Base-by-base conservation (phyloP, 2,329 filamentous ascomycete species). In the Macrophomina phaseolina region DNA sequence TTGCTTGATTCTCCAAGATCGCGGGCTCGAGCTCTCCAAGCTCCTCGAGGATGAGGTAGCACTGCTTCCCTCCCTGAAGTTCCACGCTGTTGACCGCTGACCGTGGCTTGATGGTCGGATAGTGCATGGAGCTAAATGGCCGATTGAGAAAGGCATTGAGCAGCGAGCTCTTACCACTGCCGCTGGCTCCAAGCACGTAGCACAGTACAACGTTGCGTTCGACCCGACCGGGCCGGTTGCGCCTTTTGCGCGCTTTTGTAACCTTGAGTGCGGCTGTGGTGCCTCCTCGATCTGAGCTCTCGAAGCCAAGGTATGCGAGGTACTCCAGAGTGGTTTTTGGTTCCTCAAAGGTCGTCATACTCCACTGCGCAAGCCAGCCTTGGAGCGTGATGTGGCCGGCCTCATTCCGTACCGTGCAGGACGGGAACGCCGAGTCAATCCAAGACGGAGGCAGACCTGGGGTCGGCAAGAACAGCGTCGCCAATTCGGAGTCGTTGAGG, bases 331-430 rank as follows among this genome's bases (percentile, higher is more conserved):
- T 98, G 0, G 93, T 97, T 76, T 95, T 96, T 12, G 95, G 94
- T 66, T 96, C 94, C 68, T 96, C 89, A 73, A 98, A 99, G 0
- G 95, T 99, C 0, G 95, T 99, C 95, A 99, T 99, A 77, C 94
- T 97, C 95, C 95, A 99, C 74, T 99, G 95, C 4, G 95, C 95
- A 45, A 99, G 87, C 95, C 95, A 99, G 1, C 95, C 95, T 78
- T 99, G 95, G 4, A 99, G 84, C 1, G 95, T 99, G 69, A 99
- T 94, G 76, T 98, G 89, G 0, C 95, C 95, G 8, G 92, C 93
- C 79, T 99, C 95, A 75, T 97, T 98, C 49, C 93, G 90, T 18
- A 98, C 94, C 0, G 95, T 97, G 30, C 93, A 97, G 0, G 91
- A 93, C 1, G 95, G 95, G 74, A 99, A 99, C 0, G 89, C 91